Evolutionary conservation across 805 yeast species (phyloP), one percentile per base, ranked within the genome.

Genomic region (Candida quercuum): DNA sequence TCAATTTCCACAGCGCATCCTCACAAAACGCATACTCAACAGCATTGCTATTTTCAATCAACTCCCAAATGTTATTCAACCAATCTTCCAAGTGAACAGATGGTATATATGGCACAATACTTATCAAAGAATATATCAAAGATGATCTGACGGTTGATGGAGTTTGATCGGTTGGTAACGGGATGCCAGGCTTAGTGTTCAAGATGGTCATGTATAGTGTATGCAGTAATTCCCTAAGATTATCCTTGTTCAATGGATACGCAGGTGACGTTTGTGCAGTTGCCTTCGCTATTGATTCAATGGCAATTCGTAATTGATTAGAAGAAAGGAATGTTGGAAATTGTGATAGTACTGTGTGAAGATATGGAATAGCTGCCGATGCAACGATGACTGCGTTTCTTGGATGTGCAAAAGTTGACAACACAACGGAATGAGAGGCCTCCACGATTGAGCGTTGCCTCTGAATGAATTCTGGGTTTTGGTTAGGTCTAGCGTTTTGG

Each of bases 371-470:
- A 4, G 66, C 56, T 9, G 49, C 47, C 1, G 40, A 28, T 7
- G 55, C 49, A 6, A 43, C 44, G n/a, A 43, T 51, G 14, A 31
- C 44, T 2, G 61, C 40, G 34, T 47, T 49, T 17, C 28, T 39
- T 13, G 50, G 52, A 8, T 36, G 39, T 27, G 52, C 38, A 22
- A 47, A 51, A 15, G 63, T 60, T 5, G 67, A 56, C 20, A 76
- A 51, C 51, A 70, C 60, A 1, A 80, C 81, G 0, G 87, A 77
- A 52, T 83, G 91, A 1, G 78, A 66, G 0, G 81, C 74, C 51
- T 83, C 91, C 10, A 78, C 56, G 5, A 76, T 46, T 2, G 61
- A 54, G 20, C 58, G 49, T 33, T 47, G 52, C 4, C 32, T 33
- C 17, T 43, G 21, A 13, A 36, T 33, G 11, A 30, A 27, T 8